Evolutionary conservation across 352 stramenopile species (phyloP).

Genomic region (Phytopythium cucurbitacearum): DNA sequence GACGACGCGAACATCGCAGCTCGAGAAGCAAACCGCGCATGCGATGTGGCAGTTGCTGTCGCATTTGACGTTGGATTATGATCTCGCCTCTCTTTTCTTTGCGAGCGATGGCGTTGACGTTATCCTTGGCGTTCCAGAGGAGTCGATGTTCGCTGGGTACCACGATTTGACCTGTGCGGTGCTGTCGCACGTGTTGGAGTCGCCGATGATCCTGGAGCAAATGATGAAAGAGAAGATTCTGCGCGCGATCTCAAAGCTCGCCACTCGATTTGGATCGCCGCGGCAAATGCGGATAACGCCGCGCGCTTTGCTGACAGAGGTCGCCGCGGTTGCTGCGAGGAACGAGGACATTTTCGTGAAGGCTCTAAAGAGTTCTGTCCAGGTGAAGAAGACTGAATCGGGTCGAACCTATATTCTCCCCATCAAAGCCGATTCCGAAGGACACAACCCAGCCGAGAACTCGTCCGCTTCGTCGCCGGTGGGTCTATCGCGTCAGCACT

Average conservation of each 20-base stretch:
- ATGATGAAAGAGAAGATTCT: slow-evolving; percentile 87
- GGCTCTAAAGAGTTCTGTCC: slow-evolving; percentile 60
- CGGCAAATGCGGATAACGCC: slow-evolving; percentile 80
- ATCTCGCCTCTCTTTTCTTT: slow-evolving; percentile 62
- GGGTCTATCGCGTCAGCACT: slow-evolving; percentile 9
- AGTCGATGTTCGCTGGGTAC: slow-evolving; percentile 57
- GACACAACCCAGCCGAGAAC: slow-evolving; percentile 4
- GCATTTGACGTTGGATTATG: slow-evolving; percentile 66
- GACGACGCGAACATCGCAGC: slow-evolving; percentile 9
- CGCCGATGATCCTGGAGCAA: slow-evolving; percentile 76
- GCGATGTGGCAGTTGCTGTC: slow-evolving; percentile 71
- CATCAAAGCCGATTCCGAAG: slow-evolving; percentile 14
- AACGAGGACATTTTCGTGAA: slow-evolving; percentile 78
- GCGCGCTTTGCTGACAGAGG: slow-evolving; percentile 74
- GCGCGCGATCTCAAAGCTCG: slow-evolving; percentile 70
- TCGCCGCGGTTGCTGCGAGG: slow-evolving; percentile 60
- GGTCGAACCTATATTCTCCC: slow-evolving; percentile 74
- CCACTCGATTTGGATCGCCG: slow-evolving; percentile 59
- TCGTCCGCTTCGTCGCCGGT: not conserved
- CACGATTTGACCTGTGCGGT: slow-evolving; percentile 68
- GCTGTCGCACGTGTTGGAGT: slow-evolving; percentile 74
- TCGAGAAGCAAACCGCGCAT: slow-evolving; percentile 33
- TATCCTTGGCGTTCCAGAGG: slow-evolving; percentile 43
- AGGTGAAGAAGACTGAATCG: slow-evolving; percentile 77
- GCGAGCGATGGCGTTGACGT: slow-evolving; percentile 47